Evolutionary conservation across 2,329 filamentous ascomycete species (phyloP), one percentile per base, ranked within the genome.

Genomic region (Sordariomycetes sp.): DNA sequence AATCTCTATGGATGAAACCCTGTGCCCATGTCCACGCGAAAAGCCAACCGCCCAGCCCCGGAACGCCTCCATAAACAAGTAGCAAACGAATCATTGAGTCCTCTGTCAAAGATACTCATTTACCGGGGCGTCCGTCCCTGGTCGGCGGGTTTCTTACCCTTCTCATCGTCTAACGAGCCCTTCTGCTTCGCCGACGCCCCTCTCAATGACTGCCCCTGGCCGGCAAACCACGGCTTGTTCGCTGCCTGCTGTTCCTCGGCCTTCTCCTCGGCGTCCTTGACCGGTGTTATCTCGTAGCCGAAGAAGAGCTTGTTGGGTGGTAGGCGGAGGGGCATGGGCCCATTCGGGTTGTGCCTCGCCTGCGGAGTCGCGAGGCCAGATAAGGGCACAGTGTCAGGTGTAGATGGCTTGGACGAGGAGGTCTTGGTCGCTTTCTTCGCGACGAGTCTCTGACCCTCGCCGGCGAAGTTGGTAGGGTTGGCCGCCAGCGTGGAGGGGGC

Each of bases 241-340:
- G 81, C 78, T 61, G 84, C 79, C 60, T 81, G 81, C 43, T 83
- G 80, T 60, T 87, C 84, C 60, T 85, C 79, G 56, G 84, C 82
- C 68, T 84, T 85, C 59, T 90, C 84, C 40, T 83, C 87, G 59
- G 87, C 84, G 10, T 89, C 89, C 76, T 90, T 92, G 50, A 95
- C 79, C 0, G 93, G 93, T 71, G 88, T 96, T 68, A 96, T 81
- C 67, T 96, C 88, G 67, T 97, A 99, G 3, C 94, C 94, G 62
- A 99, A 96, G 77, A 99, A 99, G 4, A 99, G 79, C 72, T 97
- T 96, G 66, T 94, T 94, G 0, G 89, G 87, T 0, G 90, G 82
- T 56, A 99, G 71, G 32, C 94, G 82, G 8, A 99, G 79, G 91
- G 0, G 91, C 92, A 62, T 93, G 91, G 16, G 79, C 85, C 61